phyloP scores from a whole-genome alignment of 495 filamentous ascomycete genomes.

The Aspergillus conjunctus region DNA sequence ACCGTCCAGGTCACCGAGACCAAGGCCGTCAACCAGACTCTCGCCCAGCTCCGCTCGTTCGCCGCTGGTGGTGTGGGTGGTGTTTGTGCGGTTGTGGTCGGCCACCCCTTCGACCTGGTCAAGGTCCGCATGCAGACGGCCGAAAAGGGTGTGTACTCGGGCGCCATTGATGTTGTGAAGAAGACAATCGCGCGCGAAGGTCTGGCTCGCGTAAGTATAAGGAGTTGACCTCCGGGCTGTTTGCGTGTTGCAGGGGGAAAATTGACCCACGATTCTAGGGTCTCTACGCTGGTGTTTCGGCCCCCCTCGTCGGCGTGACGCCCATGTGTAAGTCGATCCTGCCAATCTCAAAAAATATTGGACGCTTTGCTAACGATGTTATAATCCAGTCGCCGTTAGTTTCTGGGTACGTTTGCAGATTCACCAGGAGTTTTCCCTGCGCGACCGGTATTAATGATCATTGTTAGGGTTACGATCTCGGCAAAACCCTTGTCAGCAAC shows the following conservation, averaged over 20 bases:
- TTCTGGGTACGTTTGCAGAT: slow-evolving; percentile 65
- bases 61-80: slow-evolving; percentile 91
- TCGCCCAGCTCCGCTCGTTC: slow-evolving; percentile 69
- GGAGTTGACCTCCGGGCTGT: not conserved
- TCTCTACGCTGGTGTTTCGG: slow-evolving; percentile 94
- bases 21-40: slow-evolving; percentile 48
- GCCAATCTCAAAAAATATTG: not conserved
- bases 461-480: slow-evolving; percentile 82
- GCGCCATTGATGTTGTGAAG: slow-evolving; percentile 87
- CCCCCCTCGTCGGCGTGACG: slow-evolving; percentile 91
- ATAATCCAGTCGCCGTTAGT: slow-evolving; percentile 98
- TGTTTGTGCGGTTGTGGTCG: slow-evolving; percentile 87
- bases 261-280: slow-evolving; percentile 51
- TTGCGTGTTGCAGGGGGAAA: not conserved
- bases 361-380: slow-evolving; percentile 3
- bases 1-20: slow-evolving; percentile 35
- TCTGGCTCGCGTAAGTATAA: slow-evolving; percentile 56
- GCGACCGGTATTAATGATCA: slow-evolving; percentile 23
- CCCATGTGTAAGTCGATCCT: slow-evolving; percentile 84
- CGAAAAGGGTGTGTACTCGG: slow-evolving; percentile 86
- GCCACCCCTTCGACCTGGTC: slow-evolving; percentile 96
- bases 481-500: slow-evolving; percentile 78
- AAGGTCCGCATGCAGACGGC: slow-evolving; percentile 97
- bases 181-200: slow-evolving; percentile 89
- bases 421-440: not conserved